These are phyloP conservation scores for Penicillium sumatraense DNA, from an alignment of 2,329 filamentous ascomycete genomes.

Conservation along the genomic window DNA sequence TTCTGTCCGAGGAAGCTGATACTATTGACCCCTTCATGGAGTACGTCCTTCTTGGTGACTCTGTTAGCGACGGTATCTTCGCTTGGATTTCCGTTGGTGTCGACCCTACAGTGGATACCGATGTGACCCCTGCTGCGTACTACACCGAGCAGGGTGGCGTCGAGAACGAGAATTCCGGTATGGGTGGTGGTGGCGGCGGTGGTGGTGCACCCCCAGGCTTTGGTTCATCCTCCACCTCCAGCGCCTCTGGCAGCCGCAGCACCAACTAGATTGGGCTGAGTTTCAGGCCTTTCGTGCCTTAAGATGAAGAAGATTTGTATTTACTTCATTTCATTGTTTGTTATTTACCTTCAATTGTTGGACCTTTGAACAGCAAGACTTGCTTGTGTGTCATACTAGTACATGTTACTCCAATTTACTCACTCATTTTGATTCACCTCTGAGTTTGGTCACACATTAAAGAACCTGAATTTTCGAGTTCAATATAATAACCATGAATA, in stretches of 20 bases:
- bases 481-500: no score
- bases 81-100: constrained; percentile 60
- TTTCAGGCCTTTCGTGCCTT: background rate
- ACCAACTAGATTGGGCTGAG: background rate
- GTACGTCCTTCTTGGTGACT: constrained; percentile 61
- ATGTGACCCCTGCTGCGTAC: constrained; percentile 35
- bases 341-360: background rate
- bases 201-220: constrained; percentile 10
- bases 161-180: constrained; percentile 29
- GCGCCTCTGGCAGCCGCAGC: background rate
- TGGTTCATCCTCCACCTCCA: constrained; percentile 7
- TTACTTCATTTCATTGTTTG: background rate
- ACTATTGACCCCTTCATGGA: constrained; percentile 63
- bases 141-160: constrained; percentile 41
- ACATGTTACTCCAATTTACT: no score
- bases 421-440: no score
- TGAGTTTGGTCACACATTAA: no score
- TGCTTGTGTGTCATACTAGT: background rate
- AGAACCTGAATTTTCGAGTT: no score
- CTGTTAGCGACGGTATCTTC: constrained; percentile 56
- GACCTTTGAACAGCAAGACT: background rate
- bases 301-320: background rate
- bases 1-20: constrained; percentile 55
- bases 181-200: constrained; percentile 17
- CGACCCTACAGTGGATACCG: constrained; percentile 42